Percentiles rank a stretch among this genome's conserved stretches.
Evolutionary conservation across 306 rosid genomes (phyloP).

Genomic region (Aeschynomene evenia): DNA sequence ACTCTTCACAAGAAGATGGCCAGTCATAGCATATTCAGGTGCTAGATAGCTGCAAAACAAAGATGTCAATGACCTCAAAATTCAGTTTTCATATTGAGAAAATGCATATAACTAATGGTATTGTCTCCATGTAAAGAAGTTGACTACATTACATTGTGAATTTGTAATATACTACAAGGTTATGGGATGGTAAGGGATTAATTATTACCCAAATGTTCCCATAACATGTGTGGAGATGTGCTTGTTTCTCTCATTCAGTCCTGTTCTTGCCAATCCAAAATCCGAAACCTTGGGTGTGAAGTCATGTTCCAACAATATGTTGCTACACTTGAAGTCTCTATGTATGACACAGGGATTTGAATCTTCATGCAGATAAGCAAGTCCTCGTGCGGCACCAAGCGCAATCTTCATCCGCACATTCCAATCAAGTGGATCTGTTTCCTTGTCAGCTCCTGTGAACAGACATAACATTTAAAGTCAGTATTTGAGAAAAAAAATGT

Average conservation of each 20-base stretch:
- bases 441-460: constrained; percentile 68
- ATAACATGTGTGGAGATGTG: constrained; percentile 89
- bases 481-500: neutral
- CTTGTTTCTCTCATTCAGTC: constrained; percentile 68
- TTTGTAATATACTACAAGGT: neutral
- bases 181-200: neutral
- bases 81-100: constrained; percentile 13
- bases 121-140: neutral
- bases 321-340: constrained; percentile 88
- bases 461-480: constrained; percentile 18
- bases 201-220: constrained; percentile 87
- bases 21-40: constrained; percentile 96
- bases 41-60: constrained; percentile 71
- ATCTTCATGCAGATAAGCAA: constrained; percentile 91
- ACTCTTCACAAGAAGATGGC: constrained; percentile 88
- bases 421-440: constrained; percentile 78
- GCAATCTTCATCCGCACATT: constrained; percentile 82
- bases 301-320: constrained; percentile 78
- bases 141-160: neutral
- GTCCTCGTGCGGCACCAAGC: constrained; percentile 84
- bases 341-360: constrained; percentile 89
- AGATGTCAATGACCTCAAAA: neutral
- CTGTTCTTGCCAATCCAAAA: constrained; percentile 87
- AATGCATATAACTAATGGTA: neutral
- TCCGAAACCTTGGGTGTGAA: constrained; percentile 87